These are phyloP conservation scores for Zychaea mexicana DNA, from an alignment of 371 early-diverging fungal species.

Conservation along the genomic window DNA sequence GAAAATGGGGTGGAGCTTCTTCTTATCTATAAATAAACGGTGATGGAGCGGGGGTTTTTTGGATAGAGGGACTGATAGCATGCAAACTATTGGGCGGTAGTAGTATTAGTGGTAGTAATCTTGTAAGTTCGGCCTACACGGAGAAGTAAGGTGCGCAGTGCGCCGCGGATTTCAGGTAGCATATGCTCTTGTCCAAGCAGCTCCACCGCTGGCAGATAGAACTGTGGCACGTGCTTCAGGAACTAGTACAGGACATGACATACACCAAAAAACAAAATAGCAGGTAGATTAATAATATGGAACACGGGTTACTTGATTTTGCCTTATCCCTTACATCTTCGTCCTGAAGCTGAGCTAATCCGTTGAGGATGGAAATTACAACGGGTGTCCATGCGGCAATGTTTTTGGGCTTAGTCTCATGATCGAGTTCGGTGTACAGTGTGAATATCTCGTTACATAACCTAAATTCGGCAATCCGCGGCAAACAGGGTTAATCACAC, in stretches of 20 bases:
- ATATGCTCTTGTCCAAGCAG: slow-evolving; percentile 49
- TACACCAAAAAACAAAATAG: background rate
- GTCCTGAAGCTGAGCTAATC: slow-evolving; percentile 49
- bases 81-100: too few relatives aligned
- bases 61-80: too few relatives aligned
- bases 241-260: slow-evolving; percentile 26
- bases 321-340: slow-evolving; percentile 44
- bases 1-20: too few relatives aligned
- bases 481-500: background rate
- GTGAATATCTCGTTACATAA: slow-evolving; percentile 53
- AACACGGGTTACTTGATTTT: background rate
- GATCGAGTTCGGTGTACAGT: slow-evolving; percentile 51
- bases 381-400: slow-evolving; percentile 62
- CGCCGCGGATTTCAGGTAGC: slow-evolving; percentile 46
- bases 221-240: slow-evolving; percentile 44
- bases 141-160: slow-evolving; percentile 46
- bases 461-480: slow-evolving; percentile 14
- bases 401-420: slow-evolving; percentile 54
- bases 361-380: slow-evolving; percentile 50
- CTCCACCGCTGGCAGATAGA: slow-evolving; percentile 51
- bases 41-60: too few relatives aligned
- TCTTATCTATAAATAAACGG: too few relatives aligned
- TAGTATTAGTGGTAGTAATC: slow-evolving; percentile 21
- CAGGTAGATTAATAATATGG: background rate
- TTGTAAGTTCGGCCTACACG: slow-evolving; percentile 52